These are phyloP conservation scores for Hsuehochloa calcarea DNA, from an alignment of 176 grass and related monocot species.

Conservation along the genomic window DNA sequence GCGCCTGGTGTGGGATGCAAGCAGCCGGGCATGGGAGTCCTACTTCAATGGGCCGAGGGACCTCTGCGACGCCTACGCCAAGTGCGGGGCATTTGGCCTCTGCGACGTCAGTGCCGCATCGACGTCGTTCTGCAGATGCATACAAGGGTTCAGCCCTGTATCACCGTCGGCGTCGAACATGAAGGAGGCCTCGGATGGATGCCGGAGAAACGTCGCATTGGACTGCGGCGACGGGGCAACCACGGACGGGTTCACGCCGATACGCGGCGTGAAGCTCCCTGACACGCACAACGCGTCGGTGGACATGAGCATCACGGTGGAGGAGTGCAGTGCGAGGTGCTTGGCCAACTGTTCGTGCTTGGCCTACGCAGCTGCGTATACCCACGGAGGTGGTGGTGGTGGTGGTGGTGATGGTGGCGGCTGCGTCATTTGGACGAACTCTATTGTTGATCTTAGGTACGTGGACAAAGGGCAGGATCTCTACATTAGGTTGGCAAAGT, in stretches of 20 bases:
- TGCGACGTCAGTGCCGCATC: slow-evolving; percentile 22
- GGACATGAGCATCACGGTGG: slow-evolving; percentile 1
- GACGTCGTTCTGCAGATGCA: slow-evolving; percentile 31
- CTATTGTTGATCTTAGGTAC: not conserved
- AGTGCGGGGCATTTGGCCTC: slow-evolving; percentile 44
- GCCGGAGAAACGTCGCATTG: slow-evolving; percentile 13
- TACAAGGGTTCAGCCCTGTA: slow-evolving; percentile 25
- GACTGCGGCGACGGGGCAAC: slow-evolving; percentile 11
- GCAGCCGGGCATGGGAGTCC: not conserved
- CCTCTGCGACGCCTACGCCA: slow-evolving; percentile 25
- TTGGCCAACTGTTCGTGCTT: slow-evolving; percentile 49
- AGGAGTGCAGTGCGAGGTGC: slow-evolving; percentile 39
- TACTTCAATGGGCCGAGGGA: not conserved
- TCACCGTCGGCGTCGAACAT: slow-evolving; percentile 17
- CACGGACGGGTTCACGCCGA: not conserved
- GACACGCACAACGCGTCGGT: not conserved
- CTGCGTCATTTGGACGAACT: slow-evolving; percentile 18
- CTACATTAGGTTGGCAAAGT: not conserved
- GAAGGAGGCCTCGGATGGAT: slow-evolving; percentile 28
- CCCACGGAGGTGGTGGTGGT: not conserved
- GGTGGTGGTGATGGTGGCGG: not conserved
- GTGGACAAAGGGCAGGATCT: slow-evolving; percentile 29
- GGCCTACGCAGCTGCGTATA: slow-evolving; percentile 35
- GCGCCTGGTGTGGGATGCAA: slow-evolving; percentile 32
- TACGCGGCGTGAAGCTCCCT: slow-evolving; percentile 39